Conservation (phyloP, 2,329 filamentous ascomycete species). For the Ophiostoma himal-ulmi region DNA sequence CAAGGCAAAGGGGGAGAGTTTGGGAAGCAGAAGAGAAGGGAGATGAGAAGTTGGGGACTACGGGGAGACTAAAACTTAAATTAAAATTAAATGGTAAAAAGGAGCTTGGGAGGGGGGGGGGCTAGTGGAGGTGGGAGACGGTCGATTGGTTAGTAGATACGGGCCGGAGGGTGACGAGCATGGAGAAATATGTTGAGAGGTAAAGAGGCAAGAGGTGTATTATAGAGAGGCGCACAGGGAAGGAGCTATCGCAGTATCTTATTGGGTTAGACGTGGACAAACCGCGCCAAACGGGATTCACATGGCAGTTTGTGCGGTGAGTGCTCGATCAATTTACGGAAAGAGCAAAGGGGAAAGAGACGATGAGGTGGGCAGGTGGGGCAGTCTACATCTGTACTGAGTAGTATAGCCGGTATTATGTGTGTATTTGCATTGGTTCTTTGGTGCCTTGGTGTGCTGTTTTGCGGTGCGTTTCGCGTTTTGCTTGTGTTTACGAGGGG, state of each 20-base stretch:
- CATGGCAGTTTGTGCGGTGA: conserved; percentile 25
- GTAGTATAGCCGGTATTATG: neutral
- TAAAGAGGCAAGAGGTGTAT: neutral
- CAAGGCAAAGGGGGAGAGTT: neutral
- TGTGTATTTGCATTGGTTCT: neutral
- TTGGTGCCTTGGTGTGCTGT: neutral
- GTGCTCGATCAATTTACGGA: neutral
- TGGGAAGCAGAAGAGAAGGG: conserved; percentile 10
- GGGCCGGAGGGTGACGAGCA: neutral
- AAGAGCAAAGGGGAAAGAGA: neutral
- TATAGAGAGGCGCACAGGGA: neutral
- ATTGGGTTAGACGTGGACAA: neutral
- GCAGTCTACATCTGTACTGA: neutral
- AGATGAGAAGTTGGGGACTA: conserved; percentile 2
- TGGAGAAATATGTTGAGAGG: neutral
- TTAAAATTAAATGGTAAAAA: conserved; percentile 10
- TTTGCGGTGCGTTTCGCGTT: conserved; percentile 3
- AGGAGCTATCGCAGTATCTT: neutral
- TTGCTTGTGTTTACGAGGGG: conserved; percentile 14
- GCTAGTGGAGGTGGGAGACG: neutral
- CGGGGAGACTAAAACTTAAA: conserved; percentile 14
- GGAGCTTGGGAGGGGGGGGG: neutral
- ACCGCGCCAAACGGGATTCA: conserved; percentile 11
- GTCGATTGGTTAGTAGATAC: neutral
- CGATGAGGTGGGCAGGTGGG: conserved; percentile 16